Evolutionary conservation across 371 early-diverging fungal species (phyloP).

Genomic region (Enterocytospora artemiae): DNA sequence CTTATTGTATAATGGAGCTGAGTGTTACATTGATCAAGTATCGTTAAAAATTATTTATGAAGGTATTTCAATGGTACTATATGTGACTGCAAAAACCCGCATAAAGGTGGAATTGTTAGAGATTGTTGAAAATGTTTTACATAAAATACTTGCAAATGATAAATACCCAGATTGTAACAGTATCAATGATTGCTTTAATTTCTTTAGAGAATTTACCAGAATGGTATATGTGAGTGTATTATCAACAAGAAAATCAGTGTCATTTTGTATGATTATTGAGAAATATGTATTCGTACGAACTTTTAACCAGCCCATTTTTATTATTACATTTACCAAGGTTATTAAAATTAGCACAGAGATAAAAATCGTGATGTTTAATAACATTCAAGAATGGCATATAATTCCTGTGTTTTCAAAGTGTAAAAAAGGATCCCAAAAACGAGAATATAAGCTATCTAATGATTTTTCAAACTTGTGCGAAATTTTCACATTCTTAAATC

Average conservation of each 20-base stretch:
- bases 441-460: background rate
- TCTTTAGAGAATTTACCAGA: background rate
- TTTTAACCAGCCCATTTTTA: background rate
- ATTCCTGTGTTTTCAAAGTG: conserved; percentile 3
- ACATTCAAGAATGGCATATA: conserved; percentile 20
- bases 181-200: background rate
- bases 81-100: background rate
- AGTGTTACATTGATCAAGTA: too few species aligned
- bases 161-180: background rate
- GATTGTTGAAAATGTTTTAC: background rate
- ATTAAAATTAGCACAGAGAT: background rate
- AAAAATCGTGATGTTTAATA: conserved; percentile 10
- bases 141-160: background rate
- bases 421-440: background rate
- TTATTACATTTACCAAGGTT: conserved; percentile 7
- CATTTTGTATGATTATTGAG: background rate
- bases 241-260: background rate
- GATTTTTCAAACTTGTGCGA: background rate
- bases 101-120: background rate
- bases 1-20: background rate
- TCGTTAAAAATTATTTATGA: too few species aligned
- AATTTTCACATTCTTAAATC: background rate
- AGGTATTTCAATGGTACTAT: too few species aligned
- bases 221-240: background rate
- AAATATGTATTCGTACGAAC: background rate